Conservation (phyloP, 1,139 yeast genomes). For the Suhomyces wounanorum region DNA sequence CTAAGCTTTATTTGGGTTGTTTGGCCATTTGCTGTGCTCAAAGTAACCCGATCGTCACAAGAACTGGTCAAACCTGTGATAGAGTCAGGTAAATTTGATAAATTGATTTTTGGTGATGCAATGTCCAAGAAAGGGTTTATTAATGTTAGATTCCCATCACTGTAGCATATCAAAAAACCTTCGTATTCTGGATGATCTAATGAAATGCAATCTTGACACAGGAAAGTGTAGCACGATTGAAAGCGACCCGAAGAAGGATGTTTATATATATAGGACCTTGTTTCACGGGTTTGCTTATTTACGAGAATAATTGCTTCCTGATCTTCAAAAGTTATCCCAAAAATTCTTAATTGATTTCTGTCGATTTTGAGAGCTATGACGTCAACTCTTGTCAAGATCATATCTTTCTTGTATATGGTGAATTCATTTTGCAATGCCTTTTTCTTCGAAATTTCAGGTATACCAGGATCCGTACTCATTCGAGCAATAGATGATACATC, state of each 20-base stretch:
- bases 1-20: constrained; percentile 38
- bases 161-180: constrained; percentile 46
- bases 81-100: constrained; percentile 20
- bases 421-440: constrained; percentile 24
- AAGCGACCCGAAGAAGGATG: constrained; percentile 33
- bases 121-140: constrained; percentile 69
- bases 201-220: constrained; percentile 46
- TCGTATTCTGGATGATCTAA: constrained; percentile 34
- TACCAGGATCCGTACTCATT: constrained; percentile 52
- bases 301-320: constrained; percentile 62
- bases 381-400: constrained; percentile 64
- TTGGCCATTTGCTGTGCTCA: constrained; percentile 25
- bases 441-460: constrained; percentile 30
- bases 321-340: constrained; percentile 48
- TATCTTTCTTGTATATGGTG: constrained; percentile 56
- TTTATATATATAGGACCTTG: constrained; percentile 54
- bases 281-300: constrained; percentile 33
- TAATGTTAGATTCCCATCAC: constrained; percentile 39
- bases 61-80: constrained; percentile 29
- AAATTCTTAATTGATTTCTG: constrained; percentile 39
- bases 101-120: constrained; percentile 44
- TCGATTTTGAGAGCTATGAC: constrained; percentile 37
- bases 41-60: constrained; percentile 31
- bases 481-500: constrained; percentile 62
- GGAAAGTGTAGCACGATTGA: constrained; percentile 36